Percentiles rank a stretch among this genome's conserved stretches.
Conservation (phyloP, 208 protist genomes). For the Phytomonas sp. region DNA sequence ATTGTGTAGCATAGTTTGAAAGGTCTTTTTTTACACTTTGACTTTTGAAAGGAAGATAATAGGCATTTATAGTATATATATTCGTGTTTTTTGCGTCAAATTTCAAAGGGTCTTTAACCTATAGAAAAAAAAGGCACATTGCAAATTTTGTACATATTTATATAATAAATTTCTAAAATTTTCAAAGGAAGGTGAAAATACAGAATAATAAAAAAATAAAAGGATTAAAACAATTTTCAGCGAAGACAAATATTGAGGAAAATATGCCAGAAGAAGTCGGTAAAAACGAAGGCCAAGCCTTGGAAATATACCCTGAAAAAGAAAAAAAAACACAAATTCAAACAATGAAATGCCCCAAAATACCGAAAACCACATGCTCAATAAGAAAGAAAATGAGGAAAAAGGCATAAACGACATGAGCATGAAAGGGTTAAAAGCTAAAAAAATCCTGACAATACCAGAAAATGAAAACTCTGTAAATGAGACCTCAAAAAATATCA, state of each 20-base stretch:
- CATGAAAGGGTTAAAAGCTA: not conserved
- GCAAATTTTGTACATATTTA: not conserved
- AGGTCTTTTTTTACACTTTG: not conserved
- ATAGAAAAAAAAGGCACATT: not conserved
- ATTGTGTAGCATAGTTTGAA: constrained; percentile 1
- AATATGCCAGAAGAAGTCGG: not conserved
- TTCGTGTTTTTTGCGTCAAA: not conserved
- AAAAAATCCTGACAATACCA: not conserved
- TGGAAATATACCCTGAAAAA: not conserved
- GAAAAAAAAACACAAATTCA: not conserved
- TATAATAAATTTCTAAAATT: not conserved
- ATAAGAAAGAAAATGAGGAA: not conserved
- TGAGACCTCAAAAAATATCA: not conserved
- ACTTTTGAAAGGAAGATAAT: not conserved
- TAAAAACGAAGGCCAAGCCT: not conserved
- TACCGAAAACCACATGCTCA: not conserved
- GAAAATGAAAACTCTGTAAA: not conserved
- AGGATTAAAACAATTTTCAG: no score
- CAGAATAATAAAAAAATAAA: not conserved
- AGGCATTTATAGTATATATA: not conserved
- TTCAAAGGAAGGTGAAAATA: not conserved
- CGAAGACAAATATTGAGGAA: not conserved
- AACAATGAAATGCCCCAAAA: not conserved
- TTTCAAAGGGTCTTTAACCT: not conserved
- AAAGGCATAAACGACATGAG: not conserved